Conservation (phyloP, 768 basidiomycete genomes). For the Trametes sanguinea region DNA sequence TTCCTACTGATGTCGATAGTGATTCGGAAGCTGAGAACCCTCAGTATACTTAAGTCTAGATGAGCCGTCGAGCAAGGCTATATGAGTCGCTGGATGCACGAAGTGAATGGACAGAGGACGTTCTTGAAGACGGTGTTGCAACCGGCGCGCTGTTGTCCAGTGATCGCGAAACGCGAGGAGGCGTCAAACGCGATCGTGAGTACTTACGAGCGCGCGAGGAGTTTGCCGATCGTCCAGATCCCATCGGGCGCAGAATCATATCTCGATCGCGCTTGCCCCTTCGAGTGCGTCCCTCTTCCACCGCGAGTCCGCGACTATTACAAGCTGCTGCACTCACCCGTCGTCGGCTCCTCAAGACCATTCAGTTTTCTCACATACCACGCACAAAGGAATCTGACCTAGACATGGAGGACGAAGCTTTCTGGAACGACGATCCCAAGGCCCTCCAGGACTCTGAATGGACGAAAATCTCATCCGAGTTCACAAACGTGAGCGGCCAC, state of each 20-base stretch:
- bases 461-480: conserved; percentile 65
- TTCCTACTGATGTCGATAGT: neutral
- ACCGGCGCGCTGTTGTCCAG: neutral
- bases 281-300: neutral
- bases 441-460: conserved; percentile 56
- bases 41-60: too few relatives aligned
- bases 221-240: neutral
- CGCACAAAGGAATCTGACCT: neutral
- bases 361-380: too few relatives aligned
- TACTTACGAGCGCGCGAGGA: neutral
- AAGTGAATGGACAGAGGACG: neutral
- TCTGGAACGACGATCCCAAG: conserved; percentile 56
- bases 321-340: too few relatives aligned
- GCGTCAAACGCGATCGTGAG: neutral
- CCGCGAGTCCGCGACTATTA: too few relatives aligned
- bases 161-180: neutral
- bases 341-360: neutral
- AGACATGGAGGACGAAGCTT: conserved; percentile 23
- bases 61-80: too few relatives aligned
- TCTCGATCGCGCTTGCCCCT: neutral
- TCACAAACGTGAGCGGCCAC: conserved; percentile 59
- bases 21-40: too few relatives aligned
- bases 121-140: neutral
- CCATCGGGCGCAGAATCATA: neutral
- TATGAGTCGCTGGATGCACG: too few relatives aligned